Base-by-base conservation (phyloP, 345 rosid species). In the Syzygium jambos region DNA sequence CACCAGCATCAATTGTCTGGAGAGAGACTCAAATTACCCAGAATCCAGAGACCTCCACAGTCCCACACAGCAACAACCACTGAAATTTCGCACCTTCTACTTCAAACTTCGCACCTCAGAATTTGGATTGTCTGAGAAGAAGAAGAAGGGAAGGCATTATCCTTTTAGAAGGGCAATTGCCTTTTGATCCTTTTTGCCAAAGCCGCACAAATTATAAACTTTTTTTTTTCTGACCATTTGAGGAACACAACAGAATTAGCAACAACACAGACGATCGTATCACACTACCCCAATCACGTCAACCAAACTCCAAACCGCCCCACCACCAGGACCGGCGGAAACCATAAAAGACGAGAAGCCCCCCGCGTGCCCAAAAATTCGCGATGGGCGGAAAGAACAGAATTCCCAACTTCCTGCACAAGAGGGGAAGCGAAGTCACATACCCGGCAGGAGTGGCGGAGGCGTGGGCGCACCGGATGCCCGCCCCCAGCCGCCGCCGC, bases 391-490 rank as follows among this genome's bases (percentile, higher is more conserved):
- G 49, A 29, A 49, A 29, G 25, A 49, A 51, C n/a, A 2, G 22
- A 38, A 7, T 29, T 23, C 13, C 30, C 61, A 84, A 22, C 52
- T 9, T 57, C 23, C n/a, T 16, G n/a, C 86, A 12, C 17, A 22
- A 56, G 56, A 49, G 22, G 22, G 43, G 56, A 46, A 49, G 55
- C 25, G 12, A 52, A 10, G 73, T 65, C 57, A 9, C 57, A 7
- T 92, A 95, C 98, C 95, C 96, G 84, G 88, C 77, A 15, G 92
- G 91, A 84, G 92, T 87, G 55, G 92, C 87, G 23, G 93, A 89
- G 41, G 94, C 94, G 13, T 90, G 90, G 83, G 91, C 87, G 49
- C 94, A 84, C 19, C 38, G 59, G 49, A 86, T 51, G 87, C 92
- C 27, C 19, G 7, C 13, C 61, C 5, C 55, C 21, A 46, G 25